Percentiles rank a stretch among this genome's conserved stretches.
Evolutionary conservation across 768 basidiomycete genomes (phyloP).

Genomic region (Saitozyma podzolica): DNA sequence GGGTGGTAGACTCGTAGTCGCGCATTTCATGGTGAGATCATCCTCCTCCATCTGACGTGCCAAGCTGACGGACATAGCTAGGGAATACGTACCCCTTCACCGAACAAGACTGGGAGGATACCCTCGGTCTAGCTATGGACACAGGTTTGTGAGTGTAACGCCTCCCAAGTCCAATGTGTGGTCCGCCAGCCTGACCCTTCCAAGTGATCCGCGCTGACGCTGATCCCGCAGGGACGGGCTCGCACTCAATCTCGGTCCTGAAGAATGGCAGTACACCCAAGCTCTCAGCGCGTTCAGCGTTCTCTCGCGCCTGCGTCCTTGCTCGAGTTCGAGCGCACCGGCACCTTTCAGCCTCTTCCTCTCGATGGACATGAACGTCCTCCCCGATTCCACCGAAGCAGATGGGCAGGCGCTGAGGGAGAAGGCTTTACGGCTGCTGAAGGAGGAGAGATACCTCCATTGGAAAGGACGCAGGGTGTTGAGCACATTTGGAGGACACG

Average conservation of each 20-base stretch:
- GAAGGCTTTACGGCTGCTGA: constrained; percentile 19
- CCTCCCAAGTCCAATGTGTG: neutral
- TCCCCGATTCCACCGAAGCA: constrained; percentile 22
- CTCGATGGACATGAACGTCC: constrained; percentile 51
- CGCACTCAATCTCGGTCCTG: constrained; percentile 51
- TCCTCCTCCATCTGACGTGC: too few species aligned
- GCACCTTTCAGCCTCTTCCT: constrained; percentile 32
- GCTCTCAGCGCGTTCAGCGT: constrained; percentile 36
- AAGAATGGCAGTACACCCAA: constrained; percentile 51
- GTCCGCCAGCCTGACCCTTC: neutral
- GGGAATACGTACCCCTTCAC: constrained; percentile 52
- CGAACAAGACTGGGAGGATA: constrained; percentile 34
- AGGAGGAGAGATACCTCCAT: constrained; percentile 15
- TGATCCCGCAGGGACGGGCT: constrained; percentile 45
- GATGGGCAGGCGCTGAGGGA: constrained; percentile 26
- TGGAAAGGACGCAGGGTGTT: constrained; percentile 36
- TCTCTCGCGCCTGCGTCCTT: constrained; percentile 4
- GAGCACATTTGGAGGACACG: constrained; percentile 49
- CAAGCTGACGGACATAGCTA: constrained; percentile 28
- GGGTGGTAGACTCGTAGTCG: constrained; percentile 31
- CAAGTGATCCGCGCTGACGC: neutral
- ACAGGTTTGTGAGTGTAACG: constrained; percentile 39
- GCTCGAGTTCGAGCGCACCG: neutral
- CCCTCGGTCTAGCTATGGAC: constrained; percentile 40
- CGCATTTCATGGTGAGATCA: constrained; percentile 54